Percentiles rank a stretch among this genome's conserved stretches.
Evolutionary conservation across 352 stramenopile genomes (phyloP).

Genomic region (Phytophthora constricta): DNA sequence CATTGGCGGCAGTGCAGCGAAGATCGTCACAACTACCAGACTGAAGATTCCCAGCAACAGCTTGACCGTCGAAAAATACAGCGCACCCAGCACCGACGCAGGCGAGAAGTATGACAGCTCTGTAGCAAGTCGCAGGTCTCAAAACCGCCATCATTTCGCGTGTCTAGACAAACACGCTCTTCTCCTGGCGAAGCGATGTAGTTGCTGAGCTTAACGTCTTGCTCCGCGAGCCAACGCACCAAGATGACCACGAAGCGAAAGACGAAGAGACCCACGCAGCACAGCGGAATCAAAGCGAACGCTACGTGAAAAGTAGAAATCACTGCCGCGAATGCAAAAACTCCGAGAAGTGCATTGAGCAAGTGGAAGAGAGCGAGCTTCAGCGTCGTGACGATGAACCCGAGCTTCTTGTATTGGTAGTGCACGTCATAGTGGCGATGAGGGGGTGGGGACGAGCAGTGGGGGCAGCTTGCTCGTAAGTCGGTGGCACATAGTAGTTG

Average conservation of each 20-base stretch:
- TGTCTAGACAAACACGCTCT: slow-evolving; percentile 53
- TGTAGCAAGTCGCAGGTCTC: slow-evolving; percentile 51
- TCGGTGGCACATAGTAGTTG: slow-evolving; percentile 46
- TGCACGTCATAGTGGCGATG: slow-evolving; percentile 34
- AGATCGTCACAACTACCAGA: slow-evolving; percentile 39
- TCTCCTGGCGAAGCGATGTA: slow-evolving; percentile 46
- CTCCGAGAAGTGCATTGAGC: slow-evolving; percentile 65
- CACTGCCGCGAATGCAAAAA: slow-evolving; percentile 54
- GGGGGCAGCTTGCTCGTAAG: slow-evolving; percentile 19
- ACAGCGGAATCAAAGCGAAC: slow-evolving; percentile 60
- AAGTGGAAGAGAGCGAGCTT: slow-evolving; percentile 66
- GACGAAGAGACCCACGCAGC: slow-evolving; percentile 69
- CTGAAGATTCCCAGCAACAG: slow-evolving; percentile 62
- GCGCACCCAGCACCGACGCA: slow-evolving; percentile 55
- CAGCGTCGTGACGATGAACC: slow-evolving; percentile 50
- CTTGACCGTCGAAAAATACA: slow-evolving; percentile 79
- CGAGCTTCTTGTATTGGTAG: slow-evolving; percentile 23
- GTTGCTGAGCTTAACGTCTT: slow-evolving; percentile 76
- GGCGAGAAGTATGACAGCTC: slow-evolving; percentile 62
- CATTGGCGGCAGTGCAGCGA: slow-evolving; percentile 37
- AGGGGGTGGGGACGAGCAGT: slow-evolving; percentile 10
- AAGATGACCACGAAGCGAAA: slow-evolving; percentile 57
- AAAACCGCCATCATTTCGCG: slow-evolving; percentile 41
- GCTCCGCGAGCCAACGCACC: slow-evolving; percentile 52
- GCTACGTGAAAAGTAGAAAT: slow-evolving; percentile 45